A percentile compares a stretch with the other conserved stretches of the same genome.
Conservation (phyloP, 2,329 filamentous ascomycete species). For the Corniculantispora saksenae region DNA sequence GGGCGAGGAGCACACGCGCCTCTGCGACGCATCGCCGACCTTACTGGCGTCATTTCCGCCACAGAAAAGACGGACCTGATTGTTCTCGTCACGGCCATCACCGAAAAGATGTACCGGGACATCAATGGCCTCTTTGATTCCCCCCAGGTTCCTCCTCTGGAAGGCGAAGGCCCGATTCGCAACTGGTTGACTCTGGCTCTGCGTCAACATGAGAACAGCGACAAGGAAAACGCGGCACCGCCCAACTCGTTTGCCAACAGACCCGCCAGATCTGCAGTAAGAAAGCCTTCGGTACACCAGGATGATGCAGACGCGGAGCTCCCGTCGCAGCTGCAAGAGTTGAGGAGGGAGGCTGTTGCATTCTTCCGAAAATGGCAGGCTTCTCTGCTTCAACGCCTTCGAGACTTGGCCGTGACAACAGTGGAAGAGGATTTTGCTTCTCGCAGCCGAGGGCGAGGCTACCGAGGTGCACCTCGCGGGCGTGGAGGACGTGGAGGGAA, state of each 20-base stretch:
- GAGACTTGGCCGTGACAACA: conserved; percentile 58
- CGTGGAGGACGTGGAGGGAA: conserved; percentile 19
- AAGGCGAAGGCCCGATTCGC: conserved; percentile 32
- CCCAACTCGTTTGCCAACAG: conserved; percentile 25
- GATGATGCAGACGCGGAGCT: conserved; percentile 13
- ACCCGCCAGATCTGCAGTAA: conserved; percentile 33
- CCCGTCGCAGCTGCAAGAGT: conserved; percentile 54
- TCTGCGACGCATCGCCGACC: conserved; percentile 49
- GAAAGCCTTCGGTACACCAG: conserved; percentile 28
- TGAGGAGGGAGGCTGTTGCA: conserved; percentile 68
- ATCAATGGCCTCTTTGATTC: conserved; percentile 55
- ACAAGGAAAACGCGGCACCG: conserved; percentile 29
- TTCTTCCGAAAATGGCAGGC: conserved; percentile 83
- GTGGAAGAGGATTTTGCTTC: background rate
- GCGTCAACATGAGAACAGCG: conserved; percentile 28
- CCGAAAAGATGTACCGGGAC: conserved; percentile 56
- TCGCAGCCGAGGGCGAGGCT: conserved; percentile 36
- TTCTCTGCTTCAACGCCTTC: conserved; percentile 67
- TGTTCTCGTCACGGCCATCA: conserved; percentile 52
- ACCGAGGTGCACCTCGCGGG: conserved; percentile 11
- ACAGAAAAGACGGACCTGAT: conserved; percentile 54
- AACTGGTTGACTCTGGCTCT: conserved; percentile 40
- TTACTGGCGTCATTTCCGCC: conserved; percentile 49
- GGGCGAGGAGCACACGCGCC: conserved; percentile 35
- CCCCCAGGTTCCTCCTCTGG: conserved; percentile 36